A percentile compares a stretch with the other conserved stretches of the same genome.
phyloP scores from a whole-genome alignment of 805 yeast genomes.

The Wickerhamomyces bovis region DNA sequence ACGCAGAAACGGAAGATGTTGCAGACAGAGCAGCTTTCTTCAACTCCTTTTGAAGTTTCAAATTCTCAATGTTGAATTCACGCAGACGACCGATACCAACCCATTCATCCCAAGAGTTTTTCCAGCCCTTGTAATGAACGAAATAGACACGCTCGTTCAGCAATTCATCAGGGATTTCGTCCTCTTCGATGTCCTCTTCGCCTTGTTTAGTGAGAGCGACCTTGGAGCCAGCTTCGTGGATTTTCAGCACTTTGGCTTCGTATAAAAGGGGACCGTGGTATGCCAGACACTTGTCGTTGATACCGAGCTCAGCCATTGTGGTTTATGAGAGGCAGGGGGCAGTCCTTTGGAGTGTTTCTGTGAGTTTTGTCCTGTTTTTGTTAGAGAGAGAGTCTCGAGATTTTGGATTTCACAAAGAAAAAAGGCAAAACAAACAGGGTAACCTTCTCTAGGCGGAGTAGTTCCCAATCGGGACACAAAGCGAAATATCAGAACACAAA shows the following conservation, averaged over 20 bases:
- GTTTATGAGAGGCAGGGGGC: background rate
- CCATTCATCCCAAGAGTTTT: slow-evolving; percentile 96
- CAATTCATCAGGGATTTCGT: slow-evolving; percentile 30
- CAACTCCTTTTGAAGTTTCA: slow-evolving; percentile 55
- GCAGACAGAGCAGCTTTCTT: slow-evolving; percentile 38
- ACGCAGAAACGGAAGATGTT: slow-evolving; percentile 16
- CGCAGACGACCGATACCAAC: slow-evolving; percentile 63
- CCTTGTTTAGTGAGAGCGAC: slow-evolving; percentile 37
- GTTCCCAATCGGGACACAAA: background rate
- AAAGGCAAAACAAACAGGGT: background rate
- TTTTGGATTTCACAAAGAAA: too few species aligned
- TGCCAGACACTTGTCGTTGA: slow-evolving; percentile 52
- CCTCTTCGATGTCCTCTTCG: slow-evolving; percentile 22
- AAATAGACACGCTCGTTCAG: slow-evolving; percentile 42
- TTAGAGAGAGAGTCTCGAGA: background rate
- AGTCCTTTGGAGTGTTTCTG: too few species aligned
- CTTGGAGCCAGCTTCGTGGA: slow-evolving; percentile 49
- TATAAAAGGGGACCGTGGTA: slow-evolving; percentile 88
- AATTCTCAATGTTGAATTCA: slow-evolving; percentile 62
- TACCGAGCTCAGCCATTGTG: background rate
- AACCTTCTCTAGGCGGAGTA: background rate
- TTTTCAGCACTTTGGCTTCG: slow-evolving; percentile 73
- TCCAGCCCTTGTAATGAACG: slow-evolving; percentile 95
- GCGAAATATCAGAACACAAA: background rate
- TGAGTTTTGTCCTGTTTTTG: background rate